phyloP scores from a whole-genome alignment of 345 rosid genomes.

The Eucalyptus fibrosa region DNA sequence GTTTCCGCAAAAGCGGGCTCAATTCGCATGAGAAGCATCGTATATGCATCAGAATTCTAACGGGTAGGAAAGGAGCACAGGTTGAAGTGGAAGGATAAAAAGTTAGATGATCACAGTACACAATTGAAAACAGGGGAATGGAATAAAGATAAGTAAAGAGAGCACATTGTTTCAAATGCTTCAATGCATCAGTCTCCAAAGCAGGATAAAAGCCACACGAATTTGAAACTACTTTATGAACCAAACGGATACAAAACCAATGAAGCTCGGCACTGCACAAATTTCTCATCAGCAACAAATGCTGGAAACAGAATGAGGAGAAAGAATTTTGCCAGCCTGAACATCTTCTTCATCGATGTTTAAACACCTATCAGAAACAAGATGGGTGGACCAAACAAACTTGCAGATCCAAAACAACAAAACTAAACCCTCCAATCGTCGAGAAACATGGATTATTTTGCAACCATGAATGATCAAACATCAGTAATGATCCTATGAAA shows the following conservation, averaged over 20 bases:
- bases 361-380: background rate
- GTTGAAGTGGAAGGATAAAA: background rate
- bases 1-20: background rate
- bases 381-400: background rate
- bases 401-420: background rate
- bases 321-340: background rate
- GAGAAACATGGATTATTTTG: background rate
- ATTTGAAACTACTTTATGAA: background rate
- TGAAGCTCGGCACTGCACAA: background rate
- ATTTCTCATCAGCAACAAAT: background rate
- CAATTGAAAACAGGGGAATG: background rate
- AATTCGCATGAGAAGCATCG: background rate
- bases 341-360: background rate
- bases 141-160: background rate
- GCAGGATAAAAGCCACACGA: background rate
- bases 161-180: background rate
- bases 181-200: background rate
- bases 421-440: background rate
- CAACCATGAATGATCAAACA: background rate
- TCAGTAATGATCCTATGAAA: background rate
- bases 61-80: background rate
- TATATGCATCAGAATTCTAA: background rate
- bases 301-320: background rate
- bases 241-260: background rate
- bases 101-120: background rate